Conservation (phyloP, 2,329 filamentous ascomycete genomes). For the Aspergillus latus region DNA sequence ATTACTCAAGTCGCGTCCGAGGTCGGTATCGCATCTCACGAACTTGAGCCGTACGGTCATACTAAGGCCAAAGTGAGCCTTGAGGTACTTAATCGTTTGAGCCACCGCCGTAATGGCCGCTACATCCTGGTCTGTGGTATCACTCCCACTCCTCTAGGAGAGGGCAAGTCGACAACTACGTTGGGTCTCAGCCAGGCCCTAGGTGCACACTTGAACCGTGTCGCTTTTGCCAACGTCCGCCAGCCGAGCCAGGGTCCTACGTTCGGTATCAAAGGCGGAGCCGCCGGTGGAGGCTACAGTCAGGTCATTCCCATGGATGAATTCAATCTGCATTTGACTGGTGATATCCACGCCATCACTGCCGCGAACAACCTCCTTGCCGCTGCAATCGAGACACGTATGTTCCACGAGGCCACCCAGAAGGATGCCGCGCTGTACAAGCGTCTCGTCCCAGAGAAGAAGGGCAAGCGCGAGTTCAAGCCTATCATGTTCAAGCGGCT, state of each 20-base stretch:
- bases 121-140: constrained; percentile 95
- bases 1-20: constrained; percentile 83
- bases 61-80: constrained; percentile 96
- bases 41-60: constrained; percentile 90
- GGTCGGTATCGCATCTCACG: constrained; percentile 80
- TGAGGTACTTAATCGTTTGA: constrained; percentile 74
- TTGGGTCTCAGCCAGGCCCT: constrained; percentile 93
- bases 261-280: constrained; percentile 98
- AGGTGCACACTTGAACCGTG: constrained; percentile 79
- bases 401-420: constrained; percentile 96
- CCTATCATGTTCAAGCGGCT: constrained; percentile 90
- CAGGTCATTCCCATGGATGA: constrained; percentile 99
- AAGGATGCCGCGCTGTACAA: constrained; percentile 86
- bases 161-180: constrained; percentile 97
- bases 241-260: constrained; percentile 97
- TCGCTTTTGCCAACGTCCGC: constrained; percentile 94
- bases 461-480: constrained; percentile 81
- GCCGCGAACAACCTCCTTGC: constrained; percentile 96
- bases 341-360: constrained; percentile 95
- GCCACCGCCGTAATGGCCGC: constrained; percentile 82
- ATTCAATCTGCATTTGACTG: constrained; percentile 96
- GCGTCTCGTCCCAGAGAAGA: constrained; percentile 84
- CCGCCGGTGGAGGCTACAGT: constrained; percentile 94
- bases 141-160: constrained; percentile 93
- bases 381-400: constrained; percentile 93